Evolutionary conservation across 768 basidiomycete genomes (phyloP).

Genomic region (Hericium alpestre): DNA sequence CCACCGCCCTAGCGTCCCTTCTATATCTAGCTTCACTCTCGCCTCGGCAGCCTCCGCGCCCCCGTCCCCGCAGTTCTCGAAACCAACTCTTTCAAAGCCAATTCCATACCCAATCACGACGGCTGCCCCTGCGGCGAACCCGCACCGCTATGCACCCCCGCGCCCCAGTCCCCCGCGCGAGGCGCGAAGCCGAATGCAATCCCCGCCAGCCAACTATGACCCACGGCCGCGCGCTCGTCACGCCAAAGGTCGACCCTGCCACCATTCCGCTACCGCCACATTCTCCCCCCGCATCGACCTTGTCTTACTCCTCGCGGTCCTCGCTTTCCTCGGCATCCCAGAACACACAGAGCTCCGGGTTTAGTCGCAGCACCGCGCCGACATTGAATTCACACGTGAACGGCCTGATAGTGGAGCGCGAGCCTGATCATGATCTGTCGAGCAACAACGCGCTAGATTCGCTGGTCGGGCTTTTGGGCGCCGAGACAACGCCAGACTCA

Average conservation of each 20-base stretch:
- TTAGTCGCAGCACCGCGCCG: constrained; percentile 26
- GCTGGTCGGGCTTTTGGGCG: constrained; percentile 1
- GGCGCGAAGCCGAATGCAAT: constrained; percentile 23
- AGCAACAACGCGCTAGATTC: background rate
- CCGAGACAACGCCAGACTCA: constrained; percentile 2
- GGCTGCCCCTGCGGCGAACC: constrained; percentile 43
- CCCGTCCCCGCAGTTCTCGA: constrained; percentile 8
- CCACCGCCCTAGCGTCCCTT: constrained; percentile 17
- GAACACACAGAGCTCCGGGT: constrained; percentile 26
- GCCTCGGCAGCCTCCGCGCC: constrained; percentile 6
- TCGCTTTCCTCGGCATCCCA: constrained; percentile 42
- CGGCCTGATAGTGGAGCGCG: constrained; percentile 1
- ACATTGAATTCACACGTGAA: constrained; percentile 35
- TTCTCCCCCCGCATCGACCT: constrained; percentile 59
- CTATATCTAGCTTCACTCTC: constrained; percentile 23
- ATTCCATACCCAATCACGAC: constrained; percentile 45
- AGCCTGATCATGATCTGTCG: background rate
- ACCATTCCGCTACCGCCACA: constrained; percentile 53
- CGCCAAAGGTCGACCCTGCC: constrained; percentile 41
- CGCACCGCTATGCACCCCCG: constrained; percentile 29
- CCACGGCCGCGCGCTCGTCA: constrained; percentile 17
- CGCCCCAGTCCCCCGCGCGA: constrained; percentile 9
- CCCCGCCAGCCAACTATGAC: constrained; percentile 20
- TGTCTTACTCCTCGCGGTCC: constrained; percentile 74
- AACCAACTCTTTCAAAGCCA: background rate